Evolutionary conservation across 805 yeast species (phyloP).

Genomic region (Alloascoidea hylecoeti): DNA sequence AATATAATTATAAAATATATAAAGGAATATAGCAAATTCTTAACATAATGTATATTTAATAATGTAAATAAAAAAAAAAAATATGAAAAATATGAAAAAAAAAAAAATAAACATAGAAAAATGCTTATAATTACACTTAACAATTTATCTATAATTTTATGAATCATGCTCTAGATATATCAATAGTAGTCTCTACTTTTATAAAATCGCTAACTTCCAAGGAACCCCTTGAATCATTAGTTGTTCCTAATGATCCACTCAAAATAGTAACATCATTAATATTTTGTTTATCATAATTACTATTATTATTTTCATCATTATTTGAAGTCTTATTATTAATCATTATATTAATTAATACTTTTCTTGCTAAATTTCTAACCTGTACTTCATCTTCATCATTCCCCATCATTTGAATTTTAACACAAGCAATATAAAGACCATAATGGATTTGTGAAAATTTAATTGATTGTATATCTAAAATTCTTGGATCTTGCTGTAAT

Average conservation of each 20-base stretch:
- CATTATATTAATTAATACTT: neutral
- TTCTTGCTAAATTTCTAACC: constrained; percentile 6
- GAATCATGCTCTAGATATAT: no score
- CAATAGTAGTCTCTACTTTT: neutral
- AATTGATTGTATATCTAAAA: constrained; percentile 16
- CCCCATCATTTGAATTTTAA: constrained; percentile 19
- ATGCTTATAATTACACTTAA: no score
- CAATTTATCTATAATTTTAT: no score
- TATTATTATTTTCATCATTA: neutral
- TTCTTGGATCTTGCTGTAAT: constrained; percentile 13
- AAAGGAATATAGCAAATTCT: no score
- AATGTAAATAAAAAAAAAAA: no score
- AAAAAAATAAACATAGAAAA: no score
- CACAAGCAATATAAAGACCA: constrained; percentile 22
- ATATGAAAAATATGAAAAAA: no score
- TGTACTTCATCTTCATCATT: constrained; percentile 15
- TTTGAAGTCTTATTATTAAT: neutral
- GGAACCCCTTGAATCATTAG: neutral
- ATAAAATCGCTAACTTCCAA: neutral
- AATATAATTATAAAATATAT: no score
- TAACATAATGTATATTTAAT: no score
- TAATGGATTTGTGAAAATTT: constrained; percentile 29
- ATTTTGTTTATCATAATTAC: neutral
- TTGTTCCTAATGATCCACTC: neutral
- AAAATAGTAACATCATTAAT: neutral